Percentiles rank a stretch among this genome's conserved stretches.
Evolutionary conservation across 495 filamentous ascomycete genomes (phyloP).

Genomic region (Neohortaea acidophila): DNA sequence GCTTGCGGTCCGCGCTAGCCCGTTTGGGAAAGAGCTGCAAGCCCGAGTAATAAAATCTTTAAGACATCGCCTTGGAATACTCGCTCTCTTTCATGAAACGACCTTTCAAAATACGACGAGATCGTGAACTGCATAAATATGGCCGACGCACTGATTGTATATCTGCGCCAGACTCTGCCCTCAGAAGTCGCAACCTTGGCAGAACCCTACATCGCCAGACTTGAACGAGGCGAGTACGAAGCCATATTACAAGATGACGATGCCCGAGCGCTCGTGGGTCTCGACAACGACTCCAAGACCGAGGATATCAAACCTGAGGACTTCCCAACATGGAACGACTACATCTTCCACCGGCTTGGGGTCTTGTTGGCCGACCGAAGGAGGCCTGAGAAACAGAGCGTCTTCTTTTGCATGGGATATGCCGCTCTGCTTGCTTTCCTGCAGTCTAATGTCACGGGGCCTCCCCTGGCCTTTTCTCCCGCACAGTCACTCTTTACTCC

Average conservation of each 20-base stretch:
- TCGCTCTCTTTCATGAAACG: too few species aligned
- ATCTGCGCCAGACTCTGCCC: slow-evolving; percentile 21
- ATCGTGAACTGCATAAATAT: slow-evolving; percentile 19
- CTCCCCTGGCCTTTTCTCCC: slow-evolving; percentile 45
- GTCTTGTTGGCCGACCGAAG: slow-evolving; percentile 21
- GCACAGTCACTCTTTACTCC: slow-evolving; percentile 41
- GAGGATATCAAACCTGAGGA: slow-evolving; percentile 12
- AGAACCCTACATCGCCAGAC: slow-evolving; percentile 16
- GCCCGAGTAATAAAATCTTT: too few species aligned
- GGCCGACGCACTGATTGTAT: slow-evolving; percentile 22
- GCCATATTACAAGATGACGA: slow-evolving; percentile 18
- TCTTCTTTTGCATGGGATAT: slow-evolving; percentile 44
- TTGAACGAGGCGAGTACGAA: slow-evolving; percentile 17
- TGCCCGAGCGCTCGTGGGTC: slow-evolving; percentile 22
- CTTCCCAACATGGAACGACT: slow-evolving; percentile 26
- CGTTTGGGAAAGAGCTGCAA: too few species aligned
- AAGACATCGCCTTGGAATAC: too few species aligned
- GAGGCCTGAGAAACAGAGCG: slow-evolving; percentile 17
- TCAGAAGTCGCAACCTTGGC: slow-evolving; percentile 20
- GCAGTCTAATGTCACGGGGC: slow-evolving; percentile 84
- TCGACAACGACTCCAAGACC: slow-evolving; percentile 12
- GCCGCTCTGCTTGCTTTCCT: slow-evolving; percentile 71
- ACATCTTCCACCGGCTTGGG: slow-evolving; percentile 25
- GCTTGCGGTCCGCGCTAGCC: too few species aligned
- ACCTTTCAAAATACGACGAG: too few species aligned